Evolutionary conservation across 2,329 filamentous ascomycete species (phyloP).

Genomic region (Fusarium dlaminii): DNA sequence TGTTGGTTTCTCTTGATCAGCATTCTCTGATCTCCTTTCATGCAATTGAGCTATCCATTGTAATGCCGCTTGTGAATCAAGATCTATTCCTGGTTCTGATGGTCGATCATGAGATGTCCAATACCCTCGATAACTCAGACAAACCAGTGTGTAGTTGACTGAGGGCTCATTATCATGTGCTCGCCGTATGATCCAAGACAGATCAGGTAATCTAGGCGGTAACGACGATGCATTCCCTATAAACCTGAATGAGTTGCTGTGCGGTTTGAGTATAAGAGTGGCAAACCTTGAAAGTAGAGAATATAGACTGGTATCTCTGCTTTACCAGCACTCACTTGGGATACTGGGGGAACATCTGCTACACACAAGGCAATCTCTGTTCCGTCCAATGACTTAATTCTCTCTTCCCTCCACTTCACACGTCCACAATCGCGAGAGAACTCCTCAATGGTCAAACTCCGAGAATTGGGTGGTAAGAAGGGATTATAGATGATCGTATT

Average conservation of each 20-base stretch:
- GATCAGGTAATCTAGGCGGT: slow-evolving; percentile 64
- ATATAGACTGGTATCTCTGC: slow-evolving; percentile 58
- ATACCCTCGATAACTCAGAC: slow-evolving; percentile 75
- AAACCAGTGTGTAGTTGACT: slow-evolving; percentile 59
- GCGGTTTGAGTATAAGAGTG: background rate
- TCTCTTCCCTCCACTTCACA: slow-evolving; percentile 73
- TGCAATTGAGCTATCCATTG: slow-evolving; percentile 65
- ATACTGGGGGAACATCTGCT: slow-evolving; percentile 49
- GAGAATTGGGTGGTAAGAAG: slow-evolving; percentile 75
- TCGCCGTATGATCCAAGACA: slow-evolving; percentile 62
- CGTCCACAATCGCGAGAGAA: slow-evolving; percentile 68
- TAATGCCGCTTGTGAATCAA: slow-evolving; percentile 72
- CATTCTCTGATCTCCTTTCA: slow-evolving; percentile 20
- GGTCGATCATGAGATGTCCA: slow-evolving; percentile 80
- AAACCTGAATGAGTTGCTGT: slow-evolving; percentile 9
- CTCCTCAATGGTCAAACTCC: slow-evolving; percentile 72
- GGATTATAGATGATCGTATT: slow-evolving; percentile 87
- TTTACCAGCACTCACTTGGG: background rate
- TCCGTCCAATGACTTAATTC: slow-evolving; percentile 69
- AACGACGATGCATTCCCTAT: slow-evolving; percentile 68
- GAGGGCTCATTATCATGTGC: slow-evolving; percentile 52
- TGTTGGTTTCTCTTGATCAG: slow-evolving; percentile 42
- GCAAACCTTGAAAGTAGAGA: slow-evolving; percentile 41
- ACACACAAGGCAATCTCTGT: slow-evolving; percentile 71
- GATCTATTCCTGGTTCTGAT: slow-evolving; percentile 74